phyloP scores from a whole-genome alignment of 139 green algal genomes.

The Trebouxia sp. region DNA sequence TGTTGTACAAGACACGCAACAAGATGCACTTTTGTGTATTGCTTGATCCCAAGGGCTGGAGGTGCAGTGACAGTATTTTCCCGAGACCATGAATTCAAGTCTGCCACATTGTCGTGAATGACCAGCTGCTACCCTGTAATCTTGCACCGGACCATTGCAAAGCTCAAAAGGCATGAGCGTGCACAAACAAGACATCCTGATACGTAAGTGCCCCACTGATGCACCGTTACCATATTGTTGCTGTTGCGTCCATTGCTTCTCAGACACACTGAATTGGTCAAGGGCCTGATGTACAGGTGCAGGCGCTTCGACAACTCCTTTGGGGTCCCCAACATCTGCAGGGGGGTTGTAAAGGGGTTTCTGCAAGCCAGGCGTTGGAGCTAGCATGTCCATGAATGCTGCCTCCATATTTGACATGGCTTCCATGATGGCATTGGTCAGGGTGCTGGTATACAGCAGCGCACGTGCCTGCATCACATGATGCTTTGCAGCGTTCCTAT shows the following conservation, averaged over 20 bases:
- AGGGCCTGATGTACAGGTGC: background rate
- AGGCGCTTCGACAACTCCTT: background rate
- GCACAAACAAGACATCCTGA: background rate
- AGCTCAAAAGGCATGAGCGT: too few species aligned
- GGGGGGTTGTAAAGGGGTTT: too few species aligned
- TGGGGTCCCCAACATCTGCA: background rate
- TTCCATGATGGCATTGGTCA: conserved; percentile 45
- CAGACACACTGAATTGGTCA: background rate
- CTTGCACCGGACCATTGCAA: too few species aligned
- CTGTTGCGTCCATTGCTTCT: background rate
- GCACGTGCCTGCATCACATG: conserved; percentile 32
- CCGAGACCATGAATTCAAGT: too few species aligned
- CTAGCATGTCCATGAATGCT: conserved; percentile 16
- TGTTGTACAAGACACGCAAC: too few species aligned
- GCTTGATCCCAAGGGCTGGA: too few species aligned
- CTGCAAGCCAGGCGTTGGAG: too few species aligned
- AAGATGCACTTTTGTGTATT: too few species aligned
- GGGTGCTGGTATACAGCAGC: conserved; percentile 28
- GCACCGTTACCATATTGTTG: background rate
- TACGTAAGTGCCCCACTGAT: background rate
- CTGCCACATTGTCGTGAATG: too few species aligned
- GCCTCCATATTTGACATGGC: conserved; percentile 22
- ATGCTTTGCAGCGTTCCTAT: background rate
- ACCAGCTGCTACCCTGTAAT: too few species aligned
- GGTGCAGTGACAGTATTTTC: too few species aligned